phyloP scores from a whole-genome alignment of 148 eudicot genomes.

The Vaccinium darrowii region DNA sequence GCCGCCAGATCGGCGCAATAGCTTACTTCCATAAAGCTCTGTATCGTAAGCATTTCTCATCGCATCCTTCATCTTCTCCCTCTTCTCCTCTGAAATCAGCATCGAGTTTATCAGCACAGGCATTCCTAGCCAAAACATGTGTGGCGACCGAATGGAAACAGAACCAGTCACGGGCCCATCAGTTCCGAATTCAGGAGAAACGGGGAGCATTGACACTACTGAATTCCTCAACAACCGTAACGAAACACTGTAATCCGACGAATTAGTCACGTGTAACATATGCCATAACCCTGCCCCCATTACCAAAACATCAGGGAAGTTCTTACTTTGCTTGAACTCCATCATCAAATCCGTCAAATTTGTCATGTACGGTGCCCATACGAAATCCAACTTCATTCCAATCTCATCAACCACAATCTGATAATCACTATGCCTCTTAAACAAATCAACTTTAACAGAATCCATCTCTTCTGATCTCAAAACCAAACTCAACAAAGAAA shows the following conservation, averaged over 20 bases:
- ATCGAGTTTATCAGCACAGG: slow-evolving; percentile 72
- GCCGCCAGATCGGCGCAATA: slow-evolving; percentile 67
- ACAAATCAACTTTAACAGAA: slow-evolving; percentile 53
- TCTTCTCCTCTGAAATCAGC: slow-evolving; percentile 87
- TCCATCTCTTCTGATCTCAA: slow-evolving; percentile 56
- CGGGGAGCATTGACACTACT: slow-evolving; percentile 47
- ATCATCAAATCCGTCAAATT: slow-evolving; percentile 52
- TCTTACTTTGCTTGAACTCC: slow-evolving; percentile 40
- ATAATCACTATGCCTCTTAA: slow-evolving; percentile 89
- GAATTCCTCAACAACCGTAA: slow-evolving; percentile 46
- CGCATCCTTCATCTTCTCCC: slow-evolving; percentile 60
- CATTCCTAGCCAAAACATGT: slow-evolving; percentile 88
- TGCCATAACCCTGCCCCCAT: slow-evolving; percentile 98
- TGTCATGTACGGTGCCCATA: slow-evolving; percentile 81
- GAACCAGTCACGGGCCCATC: slow-evolving; percentile 19
- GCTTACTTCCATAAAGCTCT: slow-evolving; percentile 49
- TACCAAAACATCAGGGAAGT: slow-evolving; percentile 72
- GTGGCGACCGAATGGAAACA: slow-evolving; percentile 43
- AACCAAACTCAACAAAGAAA: slow-evolving; percentile 62
- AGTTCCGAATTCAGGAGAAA: slow-evolving; percentile 28
- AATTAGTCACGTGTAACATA: slow-evolving; percentile 71
- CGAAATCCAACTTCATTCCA: slow-evolving; percentile 79
- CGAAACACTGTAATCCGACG: slow-evolving; percentile 47
- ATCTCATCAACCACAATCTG: slow-evolving; percentile 55
- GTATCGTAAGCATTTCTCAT: slow-evolving; percentile 40